Evolutionary conservation across 106 monocot genomes (phyloP).

Genomic region (Allium sativum): DNA sequence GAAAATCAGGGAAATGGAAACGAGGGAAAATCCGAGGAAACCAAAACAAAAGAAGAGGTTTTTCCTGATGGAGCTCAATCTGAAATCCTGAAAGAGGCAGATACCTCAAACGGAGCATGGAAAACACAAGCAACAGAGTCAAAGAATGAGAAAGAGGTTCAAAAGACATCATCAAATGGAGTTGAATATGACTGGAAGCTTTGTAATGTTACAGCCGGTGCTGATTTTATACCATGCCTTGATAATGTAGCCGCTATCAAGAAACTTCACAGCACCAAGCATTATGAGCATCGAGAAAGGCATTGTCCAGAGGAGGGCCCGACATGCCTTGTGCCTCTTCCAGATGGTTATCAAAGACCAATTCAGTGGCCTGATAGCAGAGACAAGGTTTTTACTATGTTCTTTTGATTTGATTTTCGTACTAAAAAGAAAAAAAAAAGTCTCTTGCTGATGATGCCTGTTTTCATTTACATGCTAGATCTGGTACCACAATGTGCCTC

Average conservation of each 20-base stretch:
- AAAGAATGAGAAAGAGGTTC: slow-evolving; percentile 60
- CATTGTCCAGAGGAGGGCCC: slow-evolving; percentile 79
- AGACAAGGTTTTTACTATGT: slow-evolving; percentile 47
- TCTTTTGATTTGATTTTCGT: neutral
- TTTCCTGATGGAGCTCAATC: slow-evolving; percentile 59
- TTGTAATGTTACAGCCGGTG: slow-evolving; percentile 48
- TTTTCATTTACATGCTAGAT: slow-evolving; percentile 31
- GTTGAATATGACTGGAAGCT: slow-evolving; percentile 52
- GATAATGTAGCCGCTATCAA: slow-evolving; percentile 72
- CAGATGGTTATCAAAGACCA: slow-evolving; percentile 51
- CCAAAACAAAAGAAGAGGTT: slow-evolving; percentile 37
- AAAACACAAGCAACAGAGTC: slow-evolving; percentile 67
- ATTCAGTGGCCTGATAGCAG: slow-evolving; percentile 83
- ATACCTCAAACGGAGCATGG: slow-evolving; percentile 39
- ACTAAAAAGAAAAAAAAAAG: too few species aligned
- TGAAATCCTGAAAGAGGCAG: slow-evolving; percentile 72
- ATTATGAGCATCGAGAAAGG: slow-evolving; percentile 86
- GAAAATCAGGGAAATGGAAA: slow-evolving; percentile 15
- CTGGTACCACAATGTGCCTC: slow-evolving; percentile 91
- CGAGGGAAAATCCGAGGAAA: slow-evolving; percentile 16
- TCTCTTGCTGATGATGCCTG: neutral
- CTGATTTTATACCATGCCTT: slow-evolving; percentile 92
- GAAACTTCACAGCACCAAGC: slow-evolving; percentile 51
- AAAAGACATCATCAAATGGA: slow-evolving; percentile 18
- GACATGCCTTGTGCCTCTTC: slow-evolving; percentile 77